Base-by-base conservation (phyloP, 805 yeast genomes). In the Candida odintsovae region DNA sequence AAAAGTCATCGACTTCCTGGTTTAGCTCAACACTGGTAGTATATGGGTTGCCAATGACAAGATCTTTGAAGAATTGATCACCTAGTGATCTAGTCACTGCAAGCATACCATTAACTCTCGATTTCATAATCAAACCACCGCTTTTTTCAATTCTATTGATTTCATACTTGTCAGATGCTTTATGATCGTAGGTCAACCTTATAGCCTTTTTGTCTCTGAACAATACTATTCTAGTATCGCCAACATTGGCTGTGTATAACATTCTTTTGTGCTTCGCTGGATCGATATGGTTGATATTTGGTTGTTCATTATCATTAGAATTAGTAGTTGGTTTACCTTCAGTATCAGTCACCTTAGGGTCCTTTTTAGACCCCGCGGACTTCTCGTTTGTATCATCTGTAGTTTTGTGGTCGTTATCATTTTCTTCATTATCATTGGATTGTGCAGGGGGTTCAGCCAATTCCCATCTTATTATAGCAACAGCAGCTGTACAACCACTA, bases 401-500 rank as follows among this genome's bases (percentile, higher is more conserved):
- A 15, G 19, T 18, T 8, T 38, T 13, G 7, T 45, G 42, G 8
- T 46, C 42, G 10, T 44, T 15, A 15, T 45, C 44, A 13, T 52
- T 51, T 6, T 31, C 23, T 15, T 31, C 41, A 23, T 38, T 28
- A 11, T 45, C 48, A 16, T 38, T 20, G 18, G 25, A 13, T 16
- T 16, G 28, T 3, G 41, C 8, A 8, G 44, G 23, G 11, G 48
- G 23, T 3, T 43, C n/a, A 12, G 42, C 49, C 10, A 71, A 52
- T 61, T 92, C 97, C 96, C 96, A 89, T 47, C 95, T 72, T 48
- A 89, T 63, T 0, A 94, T 78, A 2, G 97, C 96, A 10, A 90
- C 97, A 0, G 95, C 97, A 0, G 97, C 98, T 0, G 99, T 94
- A 56, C 95, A 82, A 0, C 99, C 99, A 49, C 95, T 82, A 38